A percentile compares a stretch with the other conserved stretches of the same genome.
Conservation (phyloP, 2,329 filamentous ascomycete genomes). For the Cladorrhinum sp. region DNA sequence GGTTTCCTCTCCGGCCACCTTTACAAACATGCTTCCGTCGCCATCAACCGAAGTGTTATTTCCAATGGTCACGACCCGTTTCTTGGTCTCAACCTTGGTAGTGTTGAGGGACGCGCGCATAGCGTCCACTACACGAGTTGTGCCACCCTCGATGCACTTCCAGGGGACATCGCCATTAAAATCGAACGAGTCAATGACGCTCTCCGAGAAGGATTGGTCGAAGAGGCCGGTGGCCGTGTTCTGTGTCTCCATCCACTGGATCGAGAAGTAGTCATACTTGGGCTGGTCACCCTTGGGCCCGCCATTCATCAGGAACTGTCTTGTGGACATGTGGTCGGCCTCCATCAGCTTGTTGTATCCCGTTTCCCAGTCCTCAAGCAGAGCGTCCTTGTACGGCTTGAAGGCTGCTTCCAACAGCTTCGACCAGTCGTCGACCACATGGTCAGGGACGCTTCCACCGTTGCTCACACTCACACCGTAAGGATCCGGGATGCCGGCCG, state of each 20-base stretch:
- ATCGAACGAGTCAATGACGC: slow-evolving; percentile 33
- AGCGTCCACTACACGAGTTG: slow-evolving; percentile 27
- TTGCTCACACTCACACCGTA: neutral
- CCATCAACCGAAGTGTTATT: neutral
- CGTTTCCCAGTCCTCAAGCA: neutral
- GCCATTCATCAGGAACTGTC: neutral
- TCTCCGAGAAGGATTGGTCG: slow-evolving; percentile 37
- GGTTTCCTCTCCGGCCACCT: neutral
- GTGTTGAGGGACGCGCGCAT: slow-evolving; percentile 28
- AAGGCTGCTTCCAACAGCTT: neutral
- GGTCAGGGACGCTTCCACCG: neutral
- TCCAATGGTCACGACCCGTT: neutral
- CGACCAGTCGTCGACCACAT: neutral
- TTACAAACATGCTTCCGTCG: neutral
- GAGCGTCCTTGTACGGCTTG: neutral
- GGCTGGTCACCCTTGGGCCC: neutral
- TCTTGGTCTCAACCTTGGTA: slow-evolving; percentile 10
- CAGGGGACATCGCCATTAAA: slow-evolving; percentile 27
- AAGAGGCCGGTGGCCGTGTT: slow-evolving; percentile 30
- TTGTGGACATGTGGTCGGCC: neutral
- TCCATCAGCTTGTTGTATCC: neutral
- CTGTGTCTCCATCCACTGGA: neutral
- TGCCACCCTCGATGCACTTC: slow-evolving; percentile 35
- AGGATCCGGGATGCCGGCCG: neutral
- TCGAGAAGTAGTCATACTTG: neutral